Evolutionary conservation across 1,284 basidiomycete species (phyloP).

Genomic region (Malassezia sympodialis): DNA sequence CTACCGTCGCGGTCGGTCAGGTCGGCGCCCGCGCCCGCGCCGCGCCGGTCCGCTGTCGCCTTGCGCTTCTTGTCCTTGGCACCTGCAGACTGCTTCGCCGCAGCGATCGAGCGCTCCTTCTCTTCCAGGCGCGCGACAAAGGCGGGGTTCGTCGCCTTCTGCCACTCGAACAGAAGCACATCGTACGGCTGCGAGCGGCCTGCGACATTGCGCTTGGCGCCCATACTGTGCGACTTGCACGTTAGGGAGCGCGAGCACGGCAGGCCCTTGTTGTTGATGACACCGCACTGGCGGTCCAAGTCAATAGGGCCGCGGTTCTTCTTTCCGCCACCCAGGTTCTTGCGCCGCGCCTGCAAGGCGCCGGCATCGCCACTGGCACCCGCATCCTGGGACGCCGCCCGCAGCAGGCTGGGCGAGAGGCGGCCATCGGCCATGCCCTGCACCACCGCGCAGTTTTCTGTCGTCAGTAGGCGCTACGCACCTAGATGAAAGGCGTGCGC

Average conservation of each 20-base stretch:
- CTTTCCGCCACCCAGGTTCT: conserved; percentile 21
- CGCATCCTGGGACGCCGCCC: background rate
- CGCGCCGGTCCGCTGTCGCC: background rate
- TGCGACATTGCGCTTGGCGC: conserved; percentile 80
- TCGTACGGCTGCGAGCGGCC: conserved; percentile 79
- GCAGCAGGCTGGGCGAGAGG: conserved; percentile 27
- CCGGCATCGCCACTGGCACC: background rate
- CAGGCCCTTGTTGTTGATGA: conserved; percentile 87
- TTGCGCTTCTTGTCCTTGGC: conserved; percentile 42
- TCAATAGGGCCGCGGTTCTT: conserved; percentile 51
- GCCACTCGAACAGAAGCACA: conserved; percentile 70
- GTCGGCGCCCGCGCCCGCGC: background rate
- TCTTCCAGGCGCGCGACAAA: conserved; percentile 78
- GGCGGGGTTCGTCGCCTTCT: conserved; percentile 79
- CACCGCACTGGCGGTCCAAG: conserved; percentile 86
- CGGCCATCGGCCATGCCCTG: conserved; percentile 31
- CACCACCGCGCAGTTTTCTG: conserved; percentile 33
- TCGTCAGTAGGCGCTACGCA: conserved; percentile 4
- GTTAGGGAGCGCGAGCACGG: conserved; percentile 94
- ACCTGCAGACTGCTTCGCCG: conserved; percentile 27
- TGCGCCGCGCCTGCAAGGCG: conserved; percentile 16
- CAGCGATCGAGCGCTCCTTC: conserved; percentile 44
- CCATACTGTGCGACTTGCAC: conserved; percentile 97
- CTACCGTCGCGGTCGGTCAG: background rate
- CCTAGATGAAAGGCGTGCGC: conserved; percentile 30